A percentile compares a stretch with the other conserved stretches of the same genome.
phyloP scores from a whole-genome alignment of 257 asterid genomes.

The Parsonsia alboflavescens region DNA sequence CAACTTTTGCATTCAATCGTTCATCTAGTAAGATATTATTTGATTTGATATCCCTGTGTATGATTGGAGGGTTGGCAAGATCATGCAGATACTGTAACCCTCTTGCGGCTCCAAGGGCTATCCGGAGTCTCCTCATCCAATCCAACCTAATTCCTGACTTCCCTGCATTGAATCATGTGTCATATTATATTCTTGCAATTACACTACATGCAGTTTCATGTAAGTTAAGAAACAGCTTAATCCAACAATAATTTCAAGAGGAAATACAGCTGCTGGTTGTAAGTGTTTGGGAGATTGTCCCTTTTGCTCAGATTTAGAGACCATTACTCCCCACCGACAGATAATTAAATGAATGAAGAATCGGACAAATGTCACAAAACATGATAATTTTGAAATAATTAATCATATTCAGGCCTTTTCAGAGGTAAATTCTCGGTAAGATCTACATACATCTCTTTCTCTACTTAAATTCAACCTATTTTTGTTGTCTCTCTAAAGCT shows the following conservation, averaged over 20 bases:
- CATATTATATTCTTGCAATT: not conserved
- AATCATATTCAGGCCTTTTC: not conserved
- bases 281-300: too few relatives aligned
- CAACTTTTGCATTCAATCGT: slow-evolving; percentile 73
- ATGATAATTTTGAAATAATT: not conserved
- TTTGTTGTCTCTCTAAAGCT: not conserved
- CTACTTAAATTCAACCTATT: not conserved
- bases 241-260: not conserved
- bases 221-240: not conserved
- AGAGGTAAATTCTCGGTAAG: not conserved
- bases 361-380: not conserved
- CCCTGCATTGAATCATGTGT: slow-evolving; percentile 35
- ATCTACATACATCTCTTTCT: not conserved
- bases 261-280: not conserved
- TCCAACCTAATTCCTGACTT: slow-evolving; percentile 72
- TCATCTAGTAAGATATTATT: slow-evolving; percentile 74
- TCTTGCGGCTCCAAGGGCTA: slow-evolving; percentile 78
- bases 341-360: not conserved
- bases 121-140: slow-evolving; percentile 74
- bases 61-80: slow-evolving; percentile 84
- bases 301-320: not conserved
- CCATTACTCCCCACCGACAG: not conserved
- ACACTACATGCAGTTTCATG: not conserved
- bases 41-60: slow-evolving; percentile 87
- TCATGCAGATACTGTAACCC: slow-evolving; percentile 91